These are phyloP conservation scores for Xylariaceae sp. DNA, from an alignment of 2,329 filamentous ascomycete genomes.

Conservation along the genomic window DNA sequence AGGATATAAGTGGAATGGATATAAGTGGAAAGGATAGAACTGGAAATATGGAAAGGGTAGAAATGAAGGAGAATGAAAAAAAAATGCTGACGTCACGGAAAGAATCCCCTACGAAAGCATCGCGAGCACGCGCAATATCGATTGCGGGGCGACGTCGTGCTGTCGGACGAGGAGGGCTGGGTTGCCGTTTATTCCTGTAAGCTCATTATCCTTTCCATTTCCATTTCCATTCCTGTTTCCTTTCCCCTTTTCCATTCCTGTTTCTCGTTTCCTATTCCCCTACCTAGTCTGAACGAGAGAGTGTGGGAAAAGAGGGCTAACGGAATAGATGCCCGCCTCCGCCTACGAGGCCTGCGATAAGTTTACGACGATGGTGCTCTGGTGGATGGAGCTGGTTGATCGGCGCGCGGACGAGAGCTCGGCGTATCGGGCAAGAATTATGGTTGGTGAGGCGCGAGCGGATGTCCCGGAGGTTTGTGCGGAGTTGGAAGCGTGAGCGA, in stretches of 20 bases:
- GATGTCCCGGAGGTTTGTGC: background rate
- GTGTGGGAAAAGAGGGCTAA: no score
- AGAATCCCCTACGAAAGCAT: background rate
- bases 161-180: background rate
- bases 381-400: slow-evolving; percentile 14
- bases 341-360: slow-evolving; percentile 8
- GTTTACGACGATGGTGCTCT: slow-evolving; percentile 8
- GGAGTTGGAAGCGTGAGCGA: no score
- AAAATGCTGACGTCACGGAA: background rate
- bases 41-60: no score
- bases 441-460: slow-evolving; percentile 4
- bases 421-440: background rate
- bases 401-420: background rate
- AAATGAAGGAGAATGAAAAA: no score
- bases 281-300: background rate
- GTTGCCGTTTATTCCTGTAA: slow-evolving; percentile 10
- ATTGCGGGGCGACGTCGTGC: background rate
- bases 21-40: no score
- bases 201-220: background rate
- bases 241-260: no score
- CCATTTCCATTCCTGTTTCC: no score
- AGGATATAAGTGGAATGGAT: no score
- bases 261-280: background rate
- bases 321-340: slow-evolving; percentile 5
- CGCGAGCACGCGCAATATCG: background rate